phyloP scores from a whole-genome alignment of 1,139 yeast genomes.

The Kodamaea derodonti region DNA sequence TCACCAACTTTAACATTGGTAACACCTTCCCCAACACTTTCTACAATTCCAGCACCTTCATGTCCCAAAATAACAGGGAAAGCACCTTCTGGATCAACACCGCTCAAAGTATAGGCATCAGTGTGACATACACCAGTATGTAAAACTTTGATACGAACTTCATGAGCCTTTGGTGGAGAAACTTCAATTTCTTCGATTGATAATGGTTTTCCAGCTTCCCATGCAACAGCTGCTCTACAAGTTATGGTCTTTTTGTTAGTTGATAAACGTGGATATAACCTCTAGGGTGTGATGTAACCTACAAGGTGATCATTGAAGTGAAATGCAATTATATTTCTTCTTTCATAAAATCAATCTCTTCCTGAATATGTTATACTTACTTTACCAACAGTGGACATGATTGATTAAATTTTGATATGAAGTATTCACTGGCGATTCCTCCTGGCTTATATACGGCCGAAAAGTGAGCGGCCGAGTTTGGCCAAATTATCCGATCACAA shows the following conservation, averaged over 20 bases:
- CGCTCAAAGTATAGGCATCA: constrained; percentile 93
- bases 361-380: constrained; percentile 27
- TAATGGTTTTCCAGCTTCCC: constrained; percentile 90
- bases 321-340: too few species aligned
- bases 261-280: too few species aligned
- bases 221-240: constrained; percentile 95
- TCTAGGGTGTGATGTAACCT: constrained; percentile 11
- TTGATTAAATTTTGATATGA: neutral
- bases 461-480: neutral
- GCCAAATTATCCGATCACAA: neutral
- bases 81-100: constrained; percentile 94
- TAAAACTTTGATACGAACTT: constrained; percentile 84
- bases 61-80: constrained; percentile 93
- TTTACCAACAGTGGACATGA: constrained; percentile 31
- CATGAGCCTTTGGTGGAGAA: constrained; percentile 92
- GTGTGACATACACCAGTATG: constrained; percentile 98
- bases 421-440: neutral
- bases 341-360: too few species aligned
- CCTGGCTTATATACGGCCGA: neutral
- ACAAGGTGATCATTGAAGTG: too few species aligned
- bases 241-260: constrained; percentile 55
- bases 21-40: constrained; percentile 89
- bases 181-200: constrained; percentile 85
- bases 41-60: constrained; percentile 96
- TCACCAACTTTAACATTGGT: constrained; percentile 84